Base-by-base conservation (phyloP, 176 grass and related monocot genomes). In the Aechmea fasciata region DNA sequence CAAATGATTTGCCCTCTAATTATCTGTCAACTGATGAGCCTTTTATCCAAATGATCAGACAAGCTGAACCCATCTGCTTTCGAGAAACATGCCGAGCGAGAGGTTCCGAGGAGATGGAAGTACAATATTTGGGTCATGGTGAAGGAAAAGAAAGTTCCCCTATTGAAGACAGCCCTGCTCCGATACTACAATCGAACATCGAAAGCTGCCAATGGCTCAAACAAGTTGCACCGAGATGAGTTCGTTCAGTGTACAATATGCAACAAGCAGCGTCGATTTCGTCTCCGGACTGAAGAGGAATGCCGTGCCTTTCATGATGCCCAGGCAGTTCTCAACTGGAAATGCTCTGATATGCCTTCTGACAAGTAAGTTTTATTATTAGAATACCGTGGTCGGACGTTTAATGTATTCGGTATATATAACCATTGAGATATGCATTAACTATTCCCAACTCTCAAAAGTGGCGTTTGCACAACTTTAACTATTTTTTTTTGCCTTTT, bases 281-380 rank as follows among this genome's bases (percentile, higher is more conserved):
- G 23, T 13, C 67, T 82, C 11, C 41, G 73, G 18, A 71, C 67
- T 52, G 67, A 72, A 59, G 25, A 77, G 11, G 53, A 82, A 47
- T 82, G 75, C 67, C 74, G 73, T n/a, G 57, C 20, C 17, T 82
- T 66, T 26, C 80, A 82, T 68, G 73, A 77, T 66, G 73, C 80
- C 2, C 57, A 67, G 11, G 48, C 24, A 12, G 48, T 55, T 49
- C 13, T 14, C 24, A 77, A 67, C 50, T 82, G 80, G 80, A 69
- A 82, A 67, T 82, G 80, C 59, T 66, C 28, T 67, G 51, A 64
- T 64, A 11, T 65, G 29, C 73, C 67, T n/a, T 25, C 65, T 2
- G 10, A 70, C 57, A 77, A 33, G 80, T 82, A 77, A 76, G 73
- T 12, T 50, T 50, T 13, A 22, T 29, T 52, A 10, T 55, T 64